Conservation (phyloP, 192 early-diverging fungal species). For the Allomyces arbusculus region DNA sequence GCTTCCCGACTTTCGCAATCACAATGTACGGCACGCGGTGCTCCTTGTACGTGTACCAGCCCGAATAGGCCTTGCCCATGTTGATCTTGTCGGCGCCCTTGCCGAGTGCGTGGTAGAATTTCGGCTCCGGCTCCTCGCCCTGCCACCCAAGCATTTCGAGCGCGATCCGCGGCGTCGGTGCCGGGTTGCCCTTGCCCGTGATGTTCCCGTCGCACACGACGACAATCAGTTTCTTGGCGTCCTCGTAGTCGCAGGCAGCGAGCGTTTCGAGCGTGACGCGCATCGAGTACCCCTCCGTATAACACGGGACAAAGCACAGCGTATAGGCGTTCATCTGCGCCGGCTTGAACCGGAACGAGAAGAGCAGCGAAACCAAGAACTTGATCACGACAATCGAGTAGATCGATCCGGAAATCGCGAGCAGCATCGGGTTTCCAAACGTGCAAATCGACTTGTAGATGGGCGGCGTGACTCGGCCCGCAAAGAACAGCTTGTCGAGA, state of each 20-base stretch:
- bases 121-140: conserved; percentile 2
- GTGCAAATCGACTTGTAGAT: conserved; percentile 1
- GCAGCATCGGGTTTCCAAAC: neutral
- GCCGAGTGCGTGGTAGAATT: conserved; percentile 4
- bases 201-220: conserved; percentile 4
- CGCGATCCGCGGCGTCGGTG: conserved; percentile 6
- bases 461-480: neutral
- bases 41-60: conserved; percentile 4
- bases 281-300: conserved; percentile 4
- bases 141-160: conserved; percentile 3
- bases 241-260: conserved; percentile 2
- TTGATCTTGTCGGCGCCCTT: conserved; percentile 3
- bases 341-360: neutral
- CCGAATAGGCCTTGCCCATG: conserved; percentile 5
- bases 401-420: too few relatives aligned
- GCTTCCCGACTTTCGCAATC: conserved; percentile 2
- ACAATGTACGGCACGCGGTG: conserved; percentile 2
- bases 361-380: neutral
- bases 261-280: conserved; percentile 5
- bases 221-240: conserved; percentile 3
- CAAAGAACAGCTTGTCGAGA: neutral
- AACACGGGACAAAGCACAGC: conserved; percentile 6
- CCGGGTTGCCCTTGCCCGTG: conserved; percentile 3
- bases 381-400: neutral
- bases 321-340: conserved; percentile 1